A percentile compares a stretch with the other conserved stretches of the same genome.
Evolutionary conservation across 805 yeast species (phyloP).

Genomic region (Kuraishia capsulata): DNA sequence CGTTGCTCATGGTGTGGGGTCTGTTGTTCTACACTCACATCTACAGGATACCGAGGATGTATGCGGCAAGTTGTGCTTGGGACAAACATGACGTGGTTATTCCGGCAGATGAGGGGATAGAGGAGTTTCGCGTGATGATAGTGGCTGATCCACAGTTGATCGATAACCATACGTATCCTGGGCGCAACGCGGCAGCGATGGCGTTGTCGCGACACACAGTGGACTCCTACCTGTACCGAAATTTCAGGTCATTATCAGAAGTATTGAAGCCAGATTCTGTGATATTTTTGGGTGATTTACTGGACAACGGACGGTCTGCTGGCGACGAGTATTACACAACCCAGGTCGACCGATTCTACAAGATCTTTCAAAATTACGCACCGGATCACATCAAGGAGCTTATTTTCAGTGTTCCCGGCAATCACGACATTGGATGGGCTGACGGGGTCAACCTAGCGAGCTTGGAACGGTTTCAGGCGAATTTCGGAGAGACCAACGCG

Average conservation of each 20-base stretch:
- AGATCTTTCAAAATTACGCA: slow-evolving; percentile 35
- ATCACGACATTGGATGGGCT: slow-evolving; percentile 95
- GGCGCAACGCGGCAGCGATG: slow-evolving; percentile 43
- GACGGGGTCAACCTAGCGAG: slow-evolving; percentile 51
- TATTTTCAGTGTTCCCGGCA: slow-evolving; percentile 53
- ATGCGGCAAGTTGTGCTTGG: slow-evolving; percentile 3
- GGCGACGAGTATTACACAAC: slow-evolving; percentile 41
- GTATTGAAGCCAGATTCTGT: slow-evolving; percentile 65
- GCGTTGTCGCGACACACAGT: slow-evolving; percentile 48
- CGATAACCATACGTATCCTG: slow-evolving; percentile 82
- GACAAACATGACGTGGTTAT: not conserved
- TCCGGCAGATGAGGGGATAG: not conserved
- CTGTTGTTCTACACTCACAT: slow-evolving; percentile 2
- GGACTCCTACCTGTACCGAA: slow-evolving; percentile 74
- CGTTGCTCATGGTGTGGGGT: slow-evolving; percentile 1
- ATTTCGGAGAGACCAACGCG: slow-evolving; percentile 64
- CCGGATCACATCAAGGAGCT: slow-evolving; percentile 2
- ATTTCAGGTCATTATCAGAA: slow-evolving; percentile 54
- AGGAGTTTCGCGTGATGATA: slow-evolving; percentile 17
- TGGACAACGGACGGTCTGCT: slow-evolving; percentile 77
- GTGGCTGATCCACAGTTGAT: slow-evolving; percentile 93
- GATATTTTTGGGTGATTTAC: slow-evolving; percentile 81
- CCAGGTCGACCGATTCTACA: slow-evolving; percentile 59
- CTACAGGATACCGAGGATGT: not conserved
- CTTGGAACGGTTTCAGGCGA: slow-evolving; percentile 50